phyloP scores from a whole-genome alignment of 2,329 filamentous ascomycete species.

The Fusarium armeniacum region DNA sequence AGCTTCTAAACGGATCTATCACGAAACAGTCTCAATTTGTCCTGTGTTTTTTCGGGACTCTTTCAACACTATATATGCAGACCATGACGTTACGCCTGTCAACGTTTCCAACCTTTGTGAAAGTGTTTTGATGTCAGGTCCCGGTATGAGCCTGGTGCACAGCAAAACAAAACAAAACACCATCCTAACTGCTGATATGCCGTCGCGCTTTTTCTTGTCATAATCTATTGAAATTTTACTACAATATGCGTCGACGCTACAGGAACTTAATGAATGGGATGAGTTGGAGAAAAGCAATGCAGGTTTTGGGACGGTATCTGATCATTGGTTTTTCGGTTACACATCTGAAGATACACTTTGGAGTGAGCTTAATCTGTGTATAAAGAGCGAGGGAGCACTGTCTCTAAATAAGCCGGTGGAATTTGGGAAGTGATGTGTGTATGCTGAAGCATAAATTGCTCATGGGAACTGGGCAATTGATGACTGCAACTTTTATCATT shows the following conservation, averaged over 20 bases:
- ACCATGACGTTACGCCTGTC: slow-evolving; percentile 41
- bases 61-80: slow-evolving; percentile 25
- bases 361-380: slow-evolving; percentile 9
- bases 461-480: background rate
- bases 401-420: slow-evolving; percentile 30
- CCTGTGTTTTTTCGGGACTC: slow-evolving; percentile 6
- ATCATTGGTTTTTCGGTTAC: slow-evolving; percentile 50
- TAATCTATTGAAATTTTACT: slow-evolving; percentile 30
- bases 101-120: slow-evolving; percentile 40
- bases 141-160: slow-evolving; percentile 17
- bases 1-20: slow-evolving; percentile 19
- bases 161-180: slow-evolving; percentile 12
- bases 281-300: slow-evolving; percentile 36
- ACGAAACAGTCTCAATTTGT: background rate
- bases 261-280: slow-evolving; percentile 34
- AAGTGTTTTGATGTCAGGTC: slow-evolving; percentile 3
- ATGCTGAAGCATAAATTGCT: slow-evolving; percentile 20
- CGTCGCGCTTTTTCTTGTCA: slow-evolving; percentile 18
- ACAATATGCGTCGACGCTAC: slow-evolving; percentile 41
- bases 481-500: background rate
- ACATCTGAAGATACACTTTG: slow-evolving; percentile 19
- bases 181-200: slow-evolving; percentile 8
- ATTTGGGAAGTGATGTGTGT: slow-evolving; percentile 33
- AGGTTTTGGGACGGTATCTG: slow-evolving; percentile 51
- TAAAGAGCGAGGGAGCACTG: slow-evolving; percentile 32